phyloP scores from a whole-genome alignment of 1,139 yeast species.

The Magnusiomyces sp. region DNA sequence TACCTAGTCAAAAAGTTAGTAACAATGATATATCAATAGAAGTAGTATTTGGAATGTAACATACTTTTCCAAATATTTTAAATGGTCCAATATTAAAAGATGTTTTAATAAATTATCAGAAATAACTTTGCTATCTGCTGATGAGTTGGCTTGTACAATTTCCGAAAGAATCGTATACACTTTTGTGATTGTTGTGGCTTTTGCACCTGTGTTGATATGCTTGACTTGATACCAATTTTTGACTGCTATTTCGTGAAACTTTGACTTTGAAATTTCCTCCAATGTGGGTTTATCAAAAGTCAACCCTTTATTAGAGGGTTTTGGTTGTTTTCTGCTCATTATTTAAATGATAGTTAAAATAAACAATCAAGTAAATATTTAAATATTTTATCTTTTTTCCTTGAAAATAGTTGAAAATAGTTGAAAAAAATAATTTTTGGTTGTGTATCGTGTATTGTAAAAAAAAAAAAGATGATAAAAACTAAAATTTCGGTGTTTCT shows the following conservation, averaged over 20 bases:
- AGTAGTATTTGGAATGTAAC: not conserved
- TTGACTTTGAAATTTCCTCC: constrained; percentile 17
- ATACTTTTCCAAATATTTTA: constrained; percentile 20
- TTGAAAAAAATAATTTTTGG: not conserved
- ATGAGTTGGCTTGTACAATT: not conserved
- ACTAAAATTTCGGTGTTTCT: not conserved
- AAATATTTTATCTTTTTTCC: not conserved
- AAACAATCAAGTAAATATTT: not conserved
- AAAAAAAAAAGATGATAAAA: not conserved
- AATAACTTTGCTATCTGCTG: not conserved
- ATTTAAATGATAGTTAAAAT: not conserved
- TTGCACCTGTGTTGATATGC: not conserved
- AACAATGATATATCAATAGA: not conserved
- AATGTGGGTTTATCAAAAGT: constrained; percentile 11
- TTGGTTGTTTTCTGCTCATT: constrained; percentile 6
- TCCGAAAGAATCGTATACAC: not conserved
- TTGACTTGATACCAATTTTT: constrained; percentile 4
- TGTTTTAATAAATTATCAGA: not conserved
- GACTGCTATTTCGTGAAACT: constrained; percentile 16
- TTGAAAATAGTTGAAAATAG: not conserved
- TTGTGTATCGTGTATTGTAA: not conserved
- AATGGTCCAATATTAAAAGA: constrained; percentile 16
- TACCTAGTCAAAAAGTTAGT: constrained; percentile 17
- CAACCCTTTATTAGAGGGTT: not conserved
- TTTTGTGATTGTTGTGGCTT: constrained; percentile 1